These are phyloP conservation scores for Tolypocladium ovalisporum DNA, from an alignment of 2,329 filamentous ascomycete species.

Conservation along the genomic window DNA sequence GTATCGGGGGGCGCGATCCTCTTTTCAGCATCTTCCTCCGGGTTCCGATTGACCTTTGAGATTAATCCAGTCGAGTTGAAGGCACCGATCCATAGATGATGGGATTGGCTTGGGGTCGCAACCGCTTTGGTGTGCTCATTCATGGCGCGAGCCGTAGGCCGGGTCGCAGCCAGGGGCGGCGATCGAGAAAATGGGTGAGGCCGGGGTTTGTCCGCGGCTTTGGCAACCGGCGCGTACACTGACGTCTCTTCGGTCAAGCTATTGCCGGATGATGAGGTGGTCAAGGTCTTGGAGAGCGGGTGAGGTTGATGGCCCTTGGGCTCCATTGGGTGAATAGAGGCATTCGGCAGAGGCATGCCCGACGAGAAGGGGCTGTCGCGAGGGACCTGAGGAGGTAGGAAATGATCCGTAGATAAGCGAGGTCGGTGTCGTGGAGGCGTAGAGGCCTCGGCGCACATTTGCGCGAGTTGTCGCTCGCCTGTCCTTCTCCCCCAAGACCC, in stretches of 20 bases:
- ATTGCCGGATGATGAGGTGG: constrained; percentile 75
- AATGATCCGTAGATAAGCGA: constrained; percentile 70
- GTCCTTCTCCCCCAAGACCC: constrained; percentile 50
- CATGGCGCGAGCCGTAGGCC: constrained; percentile 17
- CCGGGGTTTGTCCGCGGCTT: constrained; percentile 14
- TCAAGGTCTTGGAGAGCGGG: constrained; percentile 76
- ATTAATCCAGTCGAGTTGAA: constrained; percentile 93
- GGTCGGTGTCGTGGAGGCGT: constrained; percentile 53
- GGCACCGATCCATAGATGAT: constrained; percentile 64
- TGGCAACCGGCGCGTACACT: constrained; percentile 15
- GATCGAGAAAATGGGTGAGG: constrained; percentile 27
- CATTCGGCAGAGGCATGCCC: constrained; percentile 38
- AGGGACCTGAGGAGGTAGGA: constrained; percentile 49
- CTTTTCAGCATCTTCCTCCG: constrained; percentile 52
- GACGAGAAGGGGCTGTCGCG: constrained; percentile 55
- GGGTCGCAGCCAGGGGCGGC: constrained; percentile 25
- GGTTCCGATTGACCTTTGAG: constrained; percentile 83
- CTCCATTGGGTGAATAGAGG: constrained; percentile 40
- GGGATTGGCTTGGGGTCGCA: constrained; percentile 33
- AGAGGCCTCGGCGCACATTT: constrained; percentile 40
- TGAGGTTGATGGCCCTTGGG: constrained; percentile 50
- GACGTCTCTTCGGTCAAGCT: constrained; percentile 61
- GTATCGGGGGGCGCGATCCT: constrained; percentile 79
- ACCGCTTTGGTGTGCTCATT: constrained; percentile 19
- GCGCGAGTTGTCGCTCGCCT: constrained; percentile 44